Conservation (phyloP, 768 basidiomycete species). For the Boletus pseudo-olivaceus region DNA sequence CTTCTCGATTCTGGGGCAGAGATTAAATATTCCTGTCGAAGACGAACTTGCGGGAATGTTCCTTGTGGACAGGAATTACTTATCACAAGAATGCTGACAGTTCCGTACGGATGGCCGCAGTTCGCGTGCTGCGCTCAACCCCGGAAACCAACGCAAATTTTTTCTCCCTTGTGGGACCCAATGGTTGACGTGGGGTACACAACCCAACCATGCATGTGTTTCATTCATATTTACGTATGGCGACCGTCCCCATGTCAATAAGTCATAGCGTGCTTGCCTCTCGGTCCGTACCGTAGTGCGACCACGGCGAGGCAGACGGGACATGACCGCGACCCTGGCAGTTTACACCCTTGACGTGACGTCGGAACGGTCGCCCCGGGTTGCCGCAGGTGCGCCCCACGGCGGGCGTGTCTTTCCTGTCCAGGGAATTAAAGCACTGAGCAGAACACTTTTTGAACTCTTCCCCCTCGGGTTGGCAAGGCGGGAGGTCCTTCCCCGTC, state of each 20-base stretch:
- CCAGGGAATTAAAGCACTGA: slow-evolving; percentile 20
- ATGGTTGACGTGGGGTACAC: neutral
- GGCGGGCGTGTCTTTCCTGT: slow-evolving; percentile 10
- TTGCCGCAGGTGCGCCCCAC: neutral
- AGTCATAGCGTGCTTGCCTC: slow-evolving; percentile 8
- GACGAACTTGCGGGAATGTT: neutral
- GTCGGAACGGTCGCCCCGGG: slow-evolving; percentile 15
- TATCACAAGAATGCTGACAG: slow-evolving; percentile 8
- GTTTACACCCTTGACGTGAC: slow-evolving; percentile 4
- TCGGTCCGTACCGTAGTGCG: slow-evolving; percentile 9
- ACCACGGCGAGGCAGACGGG: slow-evolving; percentile 13
- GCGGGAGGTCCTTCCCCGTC: slow-evolving; percentile 4
- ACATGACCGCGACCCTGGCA: neutral
- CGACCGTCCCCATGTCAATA: slow-evolving; percentile 20
- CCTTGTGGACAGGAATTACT: slow-evolving; percentile 5
- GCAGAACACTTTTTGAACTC: neutral
- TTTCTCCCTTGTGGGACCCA: slow-evolving; percentile 3
- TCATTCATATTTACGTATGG: slow-evolving; percentile 2
- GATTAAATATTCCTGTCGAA: neutral
- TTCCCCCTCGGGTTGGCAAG: slow-evolving; percentile 7
- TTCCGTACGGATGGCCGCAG: too few relatives aligned
- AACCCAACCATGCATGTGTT: neutral
- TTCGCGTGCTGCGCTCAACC: neutral
- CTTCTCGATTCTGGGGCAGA: too few relatives aligned
- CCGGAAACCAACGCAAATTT: neutral